These are phyloP conservation scores for Tricholoma matsutake DNA, from an alignment of 768 basidiomycete genomes.

Conservation along the genomic window DNA sequence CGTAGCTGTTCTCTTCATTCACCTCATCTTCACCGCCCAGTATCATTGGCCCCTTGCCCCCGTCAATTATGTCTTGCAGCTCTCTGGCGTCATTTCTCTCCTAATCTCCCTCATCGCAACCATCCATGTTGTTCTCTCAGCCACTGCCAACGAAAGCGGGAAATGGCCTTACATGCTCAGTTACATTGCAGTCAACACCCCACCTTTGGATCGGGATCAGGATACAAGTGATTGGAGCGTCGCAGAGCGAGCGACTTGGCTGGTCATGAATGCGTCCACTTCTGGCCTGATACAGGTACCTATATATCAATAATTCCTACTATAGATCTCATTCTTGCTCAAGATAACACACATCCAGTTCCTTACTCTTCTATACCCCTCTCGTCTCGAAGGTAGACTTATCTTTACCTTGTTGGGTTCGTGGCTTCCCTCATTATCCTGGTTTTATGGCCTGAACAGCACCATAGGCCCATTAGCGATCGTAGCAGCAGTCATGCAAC, in stretches of 20 bases:
- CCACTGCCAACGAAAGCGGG: slow-evolving; percentile 57
- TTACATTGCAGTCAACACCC: slow-evolving; percentile 82
- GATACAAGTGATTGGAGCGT: slow-evolving; percentile 51
- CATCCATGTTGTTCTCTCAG: slow-evolving; percentile 67
- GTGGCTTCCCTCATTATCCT: slow-evolving; percentile 17
- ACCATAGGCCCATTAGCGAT: slow-evolving; percentile 76
- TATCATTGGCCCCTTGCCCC: slow-evolving; percentile 95
- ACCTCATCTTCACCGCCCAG: slow-evolving; percentile 91
- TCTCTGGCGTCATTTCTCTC: slow-evolving; percentile 78
- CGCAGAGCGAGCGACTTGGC: slow-evolving; percentile 73
- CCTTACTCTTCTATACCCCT: slow-evolving; percentile 91
- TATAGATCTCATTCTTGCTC: not conserved
- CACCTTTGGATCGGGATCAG: slow-evolving; percentile 41
- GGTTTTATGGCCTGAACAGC: not conserved
- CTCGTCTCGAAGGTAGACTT: slow-evolving; percentile 79
- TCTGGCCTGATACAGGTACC: slow-evolving; percentile 83
- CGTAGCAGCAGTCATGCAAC: slow-evolving; percentile 78
- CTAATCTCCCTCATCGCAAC: slow-evolving; percentile 77
- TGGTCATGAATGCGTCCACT: slow-evolving; percentile 82
- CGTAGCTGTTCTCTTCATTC: slow-evolving; percentile 80
- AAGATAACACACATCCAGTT: slow-evolving; percentile 98
- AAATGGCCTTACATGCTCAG: slow-evolving; percentile 96
- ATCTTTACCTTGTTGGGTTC: slow-evolving; percentile 81
- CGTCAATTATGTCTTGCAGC: slow-evolving; percentile 87
- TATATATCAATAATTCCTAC: slow-evolving; percentile 7